Evolutionary conservation across 2,329 filamentous ascomycete species (phyloP).

Genomic region (Daldinia sp.): DNA sequence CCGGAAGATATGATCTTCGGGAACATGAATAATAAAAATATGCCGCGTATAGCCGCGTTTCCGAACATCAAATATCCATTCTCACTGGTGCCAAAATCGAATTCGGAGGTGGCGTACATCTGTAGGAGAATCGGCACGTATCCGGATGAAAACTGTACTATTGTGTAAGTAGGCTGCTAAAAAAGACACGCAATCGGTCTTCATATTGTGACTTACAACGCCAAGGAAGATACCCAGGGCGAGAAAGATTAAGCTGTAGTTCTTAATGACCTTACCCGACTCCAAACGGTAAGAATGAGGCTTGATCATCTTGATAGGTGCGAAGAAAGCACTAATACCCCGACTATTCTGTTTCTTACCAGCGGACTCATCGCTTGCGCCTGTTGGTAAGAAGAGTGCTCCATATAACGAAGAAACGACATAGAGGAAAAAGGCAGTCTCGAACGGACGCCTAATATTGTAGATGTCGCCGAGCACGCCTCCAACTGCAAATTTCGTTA

Average conservation of each 20-base stretch:
- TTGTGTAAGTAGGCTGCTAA: conserved; percentile 4
- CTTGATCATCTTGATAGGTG: conserved; percentile 71
- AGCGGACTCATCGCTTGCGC: conserved; percentile 26
- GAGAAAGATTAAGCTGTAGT: conserved; percentile 73
- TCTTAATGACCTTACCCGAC: conserved; percentile 64
- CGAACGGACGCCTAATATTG: conserved; percentile 73
- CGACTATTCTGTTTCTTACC: conserved; percentile 44
- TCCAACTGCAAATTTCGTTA: conserved; percentile 58
- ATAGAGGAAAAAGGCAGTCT: conserved; percentile 71
- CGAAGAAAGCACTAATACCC: conserved; percentile 68
- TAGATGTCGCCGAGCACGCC: conserved; percentile 73
- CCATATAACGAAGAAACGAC: conserved; percentile 59
- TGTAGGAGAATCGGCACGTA: conserved; percentile 73
- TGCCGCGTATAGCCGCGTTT: conserved; percentile 65
- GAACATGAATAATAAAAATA: conserved; percentile 68
- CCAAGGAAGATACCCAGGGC: conserved; percentile 75
- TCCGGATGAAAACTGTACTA: conserved; percentile 69
- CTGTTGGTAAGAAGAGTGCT: conserved; percentile 57
- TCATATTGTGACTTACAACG: conserved; percentile 59
- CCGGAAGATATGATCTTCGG: conserved; percentile 65
- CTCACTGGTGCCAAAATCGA: conserved; percentile 66
- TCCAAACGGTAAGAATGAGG: conserved; percentile 66
- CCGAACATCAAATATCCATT: conserved; percentile 70
- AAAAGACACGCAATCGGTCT: neutral
- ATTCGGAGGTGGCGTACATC: conserved; percentile 68